Evolutionary conservation across 2,329 filamentous ascomycete genomes (phyloP).

Genomic region (Botrytis deweyae): DNA sequence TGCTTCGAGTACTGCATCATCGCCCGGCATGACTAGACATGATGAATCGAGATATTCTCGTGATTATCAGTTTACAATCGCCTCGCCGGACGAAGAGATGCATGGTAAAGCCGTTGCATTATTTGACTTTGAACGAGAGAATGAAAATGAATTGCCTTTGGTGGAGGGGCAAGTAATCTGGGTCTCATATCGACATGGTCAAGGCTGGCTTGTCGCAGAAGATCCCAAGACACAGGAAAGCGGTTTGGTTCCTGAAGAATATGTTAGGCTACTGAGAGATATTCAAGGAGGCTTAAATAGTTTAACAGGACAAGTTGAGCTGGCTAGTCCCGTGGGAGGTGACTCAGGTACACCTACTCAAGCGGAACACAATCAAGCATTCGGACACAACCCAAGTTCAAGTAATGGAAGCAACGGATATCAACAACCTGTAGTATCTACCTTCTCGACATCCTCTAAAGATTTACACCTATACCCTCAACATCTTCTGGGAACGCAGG

Average conservation of each 20-base stretch:
- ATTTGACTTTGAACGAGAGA: conserved; percentile 92
- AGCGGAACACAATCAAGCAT: conserved; percentile 52
- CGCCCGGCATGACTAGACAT: conserved; percentile 56
- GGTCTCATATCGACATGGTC: conserved; percentile 92
- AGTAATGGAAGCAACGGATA: conserved; percentile 58
- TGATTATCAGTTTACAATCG: conserved; percentile 93
- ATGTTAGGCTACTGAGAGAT: conserved; percentile 86
- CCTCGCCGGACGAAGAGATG: conserved; percentile 94
- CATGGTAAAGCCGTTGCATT: conserved; percentile 93
- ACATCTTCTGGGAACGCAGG: conserved; percentile 60
- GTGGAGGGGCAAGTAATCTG: conserved; percentile 95
- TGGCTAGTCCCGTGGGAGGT: conserved; percentile 51
- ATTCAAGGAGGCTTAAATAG: conserved; percentile 88
- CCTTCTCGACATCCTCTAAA: conserved; percentile 69
- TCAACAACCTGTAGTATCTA: conserved; percentile 65
- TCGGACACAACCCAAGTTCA: conserved; percentile 48
- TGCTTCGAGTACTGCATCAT: conserved; percentile 57
- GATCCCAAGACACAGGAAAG: conserved; percentile 93
- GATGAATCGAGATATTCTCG: conserved; percentile 81
- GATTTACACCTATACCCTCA: conserved; percentile 68
- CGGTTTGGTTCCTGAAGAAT: conserved; percentile 93
- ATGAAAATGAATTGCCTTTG: conserved; percentile 91
- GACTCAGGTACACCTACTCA: conserved; percentile 62
- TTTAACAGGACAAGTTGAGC: conserved; percentile 58
- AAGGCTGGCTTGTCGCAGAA: conserved; percentile 96